Evolutionary conservation across 306 rosid genomes (phyloP).

Genomic region (Comarum palustre): DNA sequence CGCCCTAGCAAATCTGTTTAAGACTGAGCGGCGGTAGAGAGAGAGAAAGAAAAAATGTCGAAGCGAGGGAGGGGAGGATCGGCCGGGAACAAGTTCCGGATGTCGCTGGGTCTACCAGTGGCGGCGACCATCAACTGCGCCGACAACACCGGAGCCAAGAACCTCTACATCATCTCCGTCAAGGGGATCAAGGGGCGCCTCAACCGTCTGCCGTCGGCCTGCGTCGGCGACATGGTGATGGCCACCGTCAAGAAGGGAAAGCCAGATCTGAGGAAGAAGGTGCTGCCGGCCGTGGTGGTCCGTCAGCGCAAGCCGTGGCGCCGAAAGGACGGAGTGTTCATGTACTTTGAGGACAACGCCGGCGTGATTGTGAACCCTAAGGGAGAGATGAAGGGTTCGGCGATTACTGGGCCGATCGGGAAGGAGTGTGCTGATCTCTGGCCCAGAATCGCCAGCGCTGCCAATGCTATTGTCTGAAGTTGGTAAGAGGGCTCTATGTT

Average conservation of each 20-base stretch:
- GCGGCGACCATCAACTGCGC: constrained; percentile 96
- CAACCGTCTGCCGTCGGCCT: constrained; percentile 84
- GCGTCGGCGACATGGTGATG: constrained; percentile 97
- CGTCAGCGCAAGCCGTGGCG: constrained; percentile 91
- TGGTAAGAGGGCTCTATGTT: no score
- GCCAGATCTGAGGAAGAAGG: constrained; percentile 91
- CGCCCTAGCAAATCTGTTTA: background rate
- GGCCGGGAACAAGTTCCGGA: constrained; percentile 88
- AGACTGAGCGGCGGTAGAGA: background rate
- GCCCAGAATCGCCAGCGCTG: constrained; percentile 97
- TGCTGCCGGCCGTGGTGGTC: constrained; percentile 83
- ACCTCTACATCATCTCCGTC: constrained; percentile 79
- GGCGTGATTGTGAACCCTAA: constrained; percentile 87
- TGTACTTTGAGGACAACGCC: constrained; percentile 95
- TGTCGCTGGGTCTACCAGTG: constrained; percentile 95
- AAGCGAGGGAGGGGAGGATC: constrained; percentile 78
- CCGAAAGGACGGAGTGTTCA: constrained; percentile 92
- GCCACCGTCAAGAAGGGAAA: constrained; percentile 95
- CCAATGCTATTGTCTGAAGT: constrained; percentile 67
- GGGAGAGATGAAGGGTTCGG: constrained; percentile 93
- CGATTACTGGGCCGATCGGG: constrained; percentile 84
- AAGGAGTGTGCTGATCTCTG: constrained; percentile 92
- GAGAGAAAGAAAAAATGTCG: constrained; percentile 23
- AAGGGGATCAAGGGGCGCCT: constrained; percentile 88
- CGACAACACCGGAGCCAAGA: constrained; percentile 90